A percentile compares a stretch with the other conserved stretches of the same genome.
phyloP scores from a whole-genome alignment of 2,329 filamentous ascomycete species.

The Paecilomyces formosus region DNA sequence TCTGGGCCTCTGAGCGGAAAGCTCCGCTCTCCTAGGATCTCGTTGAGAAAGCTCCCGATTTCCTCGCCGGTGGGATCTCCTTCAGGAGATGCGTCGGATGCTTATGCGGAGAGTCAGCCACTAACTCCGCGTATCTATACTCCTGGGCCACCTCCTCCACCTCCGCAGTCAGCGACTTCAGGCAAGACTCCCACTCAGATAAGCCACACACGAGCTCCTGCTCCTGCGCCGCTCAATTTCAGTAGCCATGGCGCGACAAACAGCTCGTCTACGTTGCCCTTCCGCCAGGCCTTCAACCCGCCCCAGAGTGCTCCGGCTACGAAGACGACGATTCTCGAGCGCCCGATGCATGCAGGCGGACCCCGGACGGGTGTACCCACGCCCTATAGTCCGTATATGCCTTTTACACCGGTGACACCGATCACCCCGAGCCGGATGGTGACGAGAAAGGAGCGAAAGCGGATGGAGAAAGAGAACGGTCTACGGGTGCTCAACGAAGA shows the following conservation, averaged over 20 bases:
- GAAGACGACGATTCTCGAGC: constrained; percentile 43
- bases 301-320: constrained; percentile 39
- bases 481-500: constrained; percentile 39
- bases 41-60: constrained; percentile 50
- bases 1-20: constrained; percentile 33
- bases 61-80: constrained; percentile 46
- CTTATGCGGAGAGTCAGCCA: constrained; percentile 46
- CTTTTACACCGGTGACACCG: constrained; percentile 43
- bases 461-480: constrained; percentile 34
- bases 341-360: constrained; percentile 29
- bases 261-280: constrained; percentile 32
- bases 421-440: constrained; percentile 41
- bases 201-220: constrained; percentile 10
- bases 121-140: constrained; percentile 51
- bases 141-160: constrained; percentile 48
- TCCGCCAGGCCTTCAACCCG: constrained; percentile 35
- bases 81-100: constrained; percentile 32
- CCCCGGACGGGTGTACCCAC: constrained; percentile 42
- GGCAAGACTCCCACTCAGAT: constrained; percentile 2
- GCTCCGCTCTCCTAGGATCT: constrained; percentile 34
- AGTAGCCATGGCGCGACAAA: constrained; percentile 14
- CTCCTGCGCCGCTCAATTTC: constrained; percentile 25
- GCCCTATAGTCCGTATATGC: constrained; percentile 46
- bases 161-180: constrained; percentile 27
- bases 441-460: constrained; percentile 36